phyloP scores from a whole-genome alignment of 352 stramenopile species.

The Bremia lactucae region DNA sequence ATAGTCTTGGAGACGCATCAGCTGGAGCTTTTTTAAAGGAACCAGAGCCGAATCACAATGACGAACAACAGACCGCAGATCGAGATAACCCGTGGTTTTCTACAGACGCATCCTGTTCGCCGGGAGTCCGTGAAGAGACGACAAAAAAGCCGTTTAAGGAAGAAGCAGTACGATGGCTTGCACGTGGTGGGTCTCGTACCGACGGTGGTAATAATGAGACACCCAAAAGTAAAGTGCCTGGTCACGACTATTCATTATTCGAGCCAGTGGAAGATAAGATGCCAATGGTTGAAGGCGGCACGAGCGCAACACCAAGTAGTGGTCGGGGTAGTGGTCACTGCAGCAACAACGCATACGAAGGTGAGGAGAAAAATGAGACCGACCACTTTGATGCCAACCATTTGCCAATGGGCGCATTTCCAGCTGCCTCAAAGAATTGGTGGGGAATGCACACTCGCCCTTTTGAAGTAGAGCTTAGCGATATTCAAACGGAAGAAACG shows the following conservation, averaged over 20 bases:
- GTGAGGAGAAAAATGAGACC: conserved; percentile 19
- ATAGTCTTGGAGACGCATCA: conserved; percentile 9
- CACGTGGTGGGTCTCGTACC: conserved; percentile 9
- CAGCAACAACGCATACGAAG: conserved; percentile 3
- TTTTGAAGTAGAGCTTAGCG: conserved; percentile 58
- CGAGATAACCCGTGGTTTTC: conserved; percentile 61
- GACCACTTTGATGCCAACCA: conserved; percentile 37
- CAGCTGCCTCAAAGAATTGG: conserved; percentile 61
- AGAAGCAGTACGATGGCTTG: conserved; percentile 55
- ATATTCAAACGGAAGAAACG: conserved; percentile 67
- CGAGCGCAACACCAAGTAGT: neutral
- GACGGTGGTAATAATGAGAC: conserved; percentile 5
- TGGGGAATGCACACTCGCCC: conserved; percentile 41
- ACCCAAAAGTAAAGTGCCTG: conserved; percentile 7
- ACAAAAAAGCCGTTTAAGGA: conserved; percentile 32
- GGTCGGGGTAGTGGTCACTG: conserved; percentile 2
- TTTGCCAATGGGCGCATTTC: conserved; percentile 41
- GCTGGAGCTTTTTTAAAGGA: conserved; percentile 56
- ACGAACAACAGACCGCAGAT: neutral
- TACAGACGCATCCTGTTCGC: conserved; percentile 8
- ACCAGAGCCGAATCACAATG: conserved; percentile 9
- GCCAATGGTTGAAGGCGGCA: neutral
- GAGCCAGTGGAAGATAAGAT: conserved; percentile 42
- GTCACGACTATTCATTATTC: conserved; percentile 19
- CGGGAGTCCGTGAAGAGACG: conserved; percentile 24